Evolutionary conservation across 2,329 filamentous ascomycete genomes (phyloP).

Genomic region (Apiospora arundinis): DNA sequence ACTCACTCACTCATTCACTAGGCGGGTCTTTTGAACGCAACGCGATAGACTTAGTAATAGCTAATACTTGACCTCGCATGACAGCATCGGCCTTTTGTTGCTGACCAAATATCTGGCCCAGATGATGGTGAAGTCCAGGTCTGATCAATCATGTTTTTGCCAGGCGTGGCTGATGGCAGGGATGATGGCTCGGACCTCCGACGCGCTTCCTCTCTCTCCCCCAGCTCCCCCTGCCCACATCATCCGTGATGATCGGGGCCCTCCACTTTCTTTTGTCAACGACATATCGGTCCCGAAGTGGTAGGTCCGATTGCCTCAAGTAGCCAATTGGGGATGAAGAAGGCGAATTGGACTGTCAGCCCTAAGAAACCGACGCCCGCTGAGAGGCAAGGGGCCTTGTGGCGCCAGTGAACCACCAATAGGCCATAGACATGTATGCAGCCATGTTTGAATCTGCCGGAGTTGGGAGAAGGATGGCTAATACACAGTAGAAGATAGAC

Average conservation of each 20-base stretch:
- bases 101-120: no score
- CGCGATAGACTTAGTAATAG: constrained; percentile 14
- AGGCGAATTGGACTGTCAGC: not conserved
- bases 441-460: not conserved
- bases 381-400: not conserved
- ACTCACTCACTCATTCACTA: not conserved
- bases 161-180: no score
- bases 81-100: no score
- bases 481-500: not conserved
- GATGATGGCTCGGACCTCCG: not conserved
- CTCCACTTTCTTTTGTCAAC: not conserved
- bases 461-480: not conserved
- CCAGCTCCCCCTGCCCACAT: not conserved
- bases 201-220: not conserved
- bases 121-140: no score
- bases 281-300: not conserved
- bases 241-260: not conserved
- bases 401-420: not conserved
- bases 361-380: not conserved
- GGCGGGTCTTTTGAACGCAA: not conserved
- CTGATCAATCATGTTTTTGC: no score
- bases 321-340: not conserved
- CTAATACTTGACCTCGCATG: not conserved
- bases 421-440: not conserved
- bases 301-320: not conserved